Evolutionary conservation across 257 asterid species (phyloP).

Genomic region (Solanum chilense): DNA sequence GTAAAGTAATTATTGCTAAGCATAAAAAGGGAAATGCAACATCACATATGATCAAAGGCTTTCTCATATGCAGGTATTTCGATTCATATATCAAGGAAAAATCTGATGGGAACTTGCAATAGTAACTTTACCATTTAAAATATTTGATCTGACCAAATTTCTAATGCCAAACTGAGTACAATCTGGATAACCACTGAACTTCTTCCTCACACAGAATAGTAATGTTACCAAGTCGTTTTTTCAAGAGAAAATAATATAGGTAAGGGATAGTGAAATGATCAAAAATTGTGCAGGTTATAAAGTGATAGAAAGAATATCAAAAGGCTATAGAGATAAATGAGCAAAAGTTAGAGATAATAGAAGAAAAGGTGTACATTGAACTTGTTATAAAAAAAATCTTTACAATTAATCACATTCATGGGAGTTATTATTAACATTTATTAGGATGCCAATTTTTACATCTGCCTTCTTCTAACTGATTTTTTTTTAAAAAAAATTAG

Average conservation of each 20-base stretch:
- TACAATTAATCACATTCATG: neutral
- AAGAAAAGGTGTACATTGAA: neutral
- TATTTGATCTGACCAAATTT: neutral
- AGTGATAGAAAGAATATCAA: neutral
- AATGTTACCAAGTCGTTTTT: neutral
- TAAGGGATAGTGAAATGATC: neutral
- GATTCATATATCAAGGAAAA: neutral
- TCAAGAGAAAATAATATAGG: neutral
- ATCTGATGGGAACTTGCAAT: neutral
- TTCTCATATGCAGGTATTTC: neutral
- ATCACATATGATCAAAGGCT: neutral
- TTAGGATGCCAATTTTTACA: neutral
- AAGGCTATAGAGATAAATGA: neutral
- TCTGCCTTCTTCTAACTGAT: neutral
- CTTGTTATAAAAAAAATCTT: neutral
- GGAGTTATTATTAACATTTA: neutral
- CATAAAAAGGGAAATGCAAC: neutral
- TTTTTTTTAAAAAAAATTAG: too few relatives aligned
- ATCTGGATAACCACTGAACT: neutral
- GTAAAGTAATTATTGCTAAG: neutral
- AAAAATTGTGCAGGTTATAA: neutral
- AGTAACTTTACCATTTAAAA: neutral
- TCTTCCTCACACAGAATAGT: neutral
- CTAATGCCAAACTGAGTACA: neutral
- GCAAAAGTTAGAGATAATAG: neutral